Evolutionary conservation across 768 basidiomycete species (phyloP), one percentile per base, ranked within the genome.

Genomic region (Clitopilus passeckerianus): DNA sequence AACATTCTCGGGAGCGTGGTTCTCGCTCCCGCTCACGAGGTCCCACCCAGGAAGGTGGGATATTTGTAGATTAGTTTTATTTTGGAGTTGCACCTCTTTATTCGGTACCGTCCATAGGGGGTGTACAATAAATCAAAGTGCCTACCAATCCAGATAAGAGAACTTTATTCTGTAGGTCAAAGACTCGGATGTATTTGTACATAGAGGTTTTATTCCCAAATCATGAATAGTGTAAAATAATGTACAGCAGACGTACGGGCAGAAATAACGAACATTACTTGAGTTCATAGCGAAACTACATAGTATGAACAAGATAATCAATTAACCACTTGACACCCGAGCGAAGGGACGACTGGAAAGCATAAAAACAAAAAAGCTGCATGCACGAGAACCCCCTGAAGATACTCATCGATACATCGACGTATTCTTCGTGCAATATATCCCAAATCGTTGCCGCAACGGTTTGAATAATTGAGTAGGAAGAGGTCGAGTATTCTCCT

Each of bases 371-470:
- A 30, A 30, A 53, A n/a, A 9, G 53, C 6, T 23, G 16, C 16
- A 53, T 53, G 23, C 16, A n/a, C 6, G 16, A 53, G 14, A 16
- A 55, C 18, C 35, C 54, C n/a, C 30, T 27, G 54, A 24, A 34
- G 15, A 33, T 14, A 33, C 16, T 55, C 35, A 33, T 18, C 54
- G 54, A 55, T 66, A 65, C 69, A 73, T 71, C 2, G 75, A 75
- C n/a, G 65, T 66, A 57, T 75, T 75, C 9, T 71, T 67, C 4
- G 72, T 77, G 61, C 72, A 72, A 52, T 76, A 77, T 64, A 77
- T 76, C 6, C 76, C 76, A 65, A 75, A 77, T 15, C 75, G 70
- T 15, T 70, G 68, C 33, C 63, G 66, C 9, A 70, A 34, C 10
- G 70, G 71, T 18, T 68, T 67, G n/a, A 68, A 62, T 18, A 73